Percentiles rank a stretch among this genome's conserved stretches.
Evolutionary conservation across 495 filamentous ascomycete genomes (phyloP).

Genomic region (Penicillium soppii): DNA sequence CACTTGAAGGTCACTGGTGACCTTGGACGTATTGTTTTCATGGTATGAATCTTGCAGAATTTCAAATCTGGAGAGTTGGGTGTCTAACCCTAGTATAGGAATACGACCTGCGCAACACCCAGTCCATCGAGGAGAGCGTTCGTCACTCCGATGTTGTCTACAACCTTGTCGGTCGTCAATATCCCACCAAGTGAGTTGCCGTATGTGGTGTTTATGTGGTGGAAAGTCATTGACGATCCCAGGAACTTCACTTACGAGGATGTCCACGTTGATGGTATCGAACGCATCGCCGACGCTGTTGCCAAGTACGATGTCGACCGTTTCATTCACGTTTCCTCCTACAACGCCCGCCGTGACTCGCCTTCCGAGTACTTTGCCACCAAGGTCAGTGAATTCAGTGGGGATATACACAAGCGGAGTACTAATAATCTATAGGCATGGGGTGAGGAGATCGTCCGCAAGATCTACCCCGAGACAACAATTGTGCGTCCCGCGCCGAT

Average conservation of each 20-base stretch:
- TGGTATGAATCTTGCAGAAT: constrained; percentile 50
- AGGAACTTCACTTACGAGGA: constrained; percentile 94
- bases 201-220: not conserved
- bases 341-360: constrained; percentile 81
- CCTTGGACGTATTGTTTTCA: constrained; percentile 82
- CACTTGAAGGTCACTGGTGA: constrained; percentile 95
- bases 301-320: constrained; percentile 99
- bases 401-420: not conserved
- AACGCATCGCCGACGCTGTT: constrained; percentile 91
- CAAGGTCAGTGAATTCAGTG: constrained; percentile 57
- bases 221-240: constrained; percentile 17
- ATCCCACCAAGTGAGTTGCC: constrained; percentile 84
- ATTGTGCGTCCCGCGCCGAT: constrained; percentile 93
- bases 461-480: constrained; percentile 96
- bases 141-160: constrained; percentile 96
- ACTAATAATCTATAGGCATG: constrained; percentile 52
- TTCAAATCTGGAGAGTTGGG: not conserved
- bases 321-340: constrained; percentile 94
- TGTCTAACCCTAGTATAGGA: constrained; percentile 56
- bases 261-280: constrained; percentile 91
- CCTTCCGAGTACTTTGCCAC: constrained; percentile 84
- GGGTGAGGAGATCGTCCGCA: constrained; percentile 79
- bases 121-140: constrained; percentile 94
- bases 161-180: constrained; percentile 90
- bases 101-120: constrained; percentile 92